These are phyloP conservation scores for Papiliotrema fonsecae DNA, from an alignment of 1,284 basidiomycete species.

Conservation along the genomic window DNA sequence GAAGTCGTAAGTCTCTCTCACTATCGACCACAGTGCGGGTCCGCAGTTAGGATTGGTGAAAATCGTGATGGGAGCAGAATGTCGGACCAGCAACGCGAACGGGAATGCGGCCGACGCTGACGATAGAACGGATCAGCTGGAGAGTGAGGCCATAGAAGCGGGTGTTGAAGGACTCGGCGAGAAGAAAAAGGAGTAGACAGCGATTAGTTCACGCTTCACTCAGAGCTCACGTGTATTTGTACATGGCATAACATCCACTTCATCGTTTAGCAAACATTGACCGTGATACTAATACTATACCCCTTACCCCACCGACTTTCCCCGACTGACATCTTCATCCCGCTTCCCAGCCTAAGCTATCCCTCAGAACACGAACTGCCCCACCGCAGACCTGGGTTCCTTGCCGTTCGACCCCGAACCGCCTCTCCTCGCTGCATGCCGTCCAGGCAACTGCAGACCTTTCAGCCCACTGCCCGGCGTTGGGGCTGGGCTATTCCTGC, in stretches of 20 bases:
- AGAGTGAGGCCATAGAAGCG: slow-evolving; percentile 9
- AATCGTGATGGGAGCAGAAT: too few species aligned
- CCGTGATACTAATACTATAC: neutral
- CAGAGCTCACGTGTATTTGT: neutral
- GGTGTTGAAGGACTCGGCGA: slow-evolving; percentile 4
- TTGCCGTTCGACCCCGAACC: slow-evolving; percentile 6
- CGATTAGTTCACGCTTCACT: neutral
- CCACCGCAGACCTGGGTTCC: too few species aligned
- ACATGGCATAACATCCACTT: neutral
- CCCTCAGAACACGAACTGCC: too few species aligned
- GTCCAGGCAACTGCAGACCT: slow-evolving; percentile 28
- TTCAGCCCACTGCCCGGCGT: slow-evolving; percentile 17
- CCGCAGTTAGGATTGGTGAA: too few species aligned
- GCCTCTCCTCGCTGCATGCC: slow-evolving; percentile 18
- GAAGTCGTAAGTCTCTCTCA: slow-evolving; percentile 53
- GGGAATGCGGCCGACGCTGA: neutral
- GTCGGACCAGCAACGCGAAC: too few species aligned
- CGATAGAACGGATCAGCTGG: slow-evolving; percentile 7
- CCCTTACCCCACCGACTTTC: neutral
- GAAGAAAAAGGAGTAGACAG: neutral
- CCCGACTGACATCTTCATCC: neutral
- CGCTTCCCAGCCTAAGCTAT: too few species aligned
- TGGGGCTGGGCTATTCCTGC: neutral
- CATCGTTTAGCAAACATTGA: neutral
- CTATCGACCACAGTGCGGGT: too few species aligned